Percentiles rank a stretch among this genome's conserved stretches.
phyloP scores from a whole-genome alignment of 176 grass and related monocot species.

The Musa acuminata region DNA sequence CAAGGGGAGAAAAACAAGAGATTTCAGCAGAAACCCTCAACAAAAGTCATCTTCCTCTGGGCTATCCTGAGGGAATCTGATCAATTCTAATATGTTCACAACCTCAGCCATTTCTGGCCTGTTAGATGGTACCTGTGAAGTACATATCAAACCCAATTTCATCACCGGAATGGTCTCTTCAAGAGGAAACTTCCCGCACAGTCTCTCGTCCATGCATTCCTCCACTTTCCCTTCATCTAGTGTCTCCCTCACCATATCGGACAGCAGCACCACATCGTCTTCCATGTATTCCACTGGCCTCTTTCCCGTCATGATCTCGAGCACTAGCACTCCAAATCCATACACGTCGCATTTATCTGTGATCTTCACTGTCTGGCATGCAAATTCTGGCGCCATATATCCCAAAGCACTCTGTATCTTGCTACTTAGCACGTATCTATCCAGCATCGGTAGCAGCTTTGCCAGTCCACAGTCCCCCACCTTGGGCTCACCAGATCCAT shows the following conservation, averaged over 20 bases:
- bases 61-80: slow-evolving; percentile 94
- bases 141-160: slow-evolving; percentile 89
- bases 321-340: slow-evolving; percentile 73
- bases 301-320: slow-evolving; percentile 81
- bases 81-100: slow-evolving; percentile 94
- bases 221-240: slow-evolving; percentile 83
- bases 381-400: slow-evolving; percentile 98
- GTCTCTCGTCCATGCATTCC: slow-evolving; percentile 77
- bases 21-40: background rate
- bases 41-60: slow-evolving; percentile 41
- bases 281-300: slow-evolving; percentile 93
- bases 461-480: slow-evolving; percentile 95
- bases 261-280: slow-evolving; percentile 83
- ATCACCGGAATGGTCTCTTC: slow-evolving; percentile 86
- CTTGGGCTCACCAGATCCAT: slow-evolving; percentile 66
- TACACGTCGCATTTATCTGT: slow-evolving; percentile 94
- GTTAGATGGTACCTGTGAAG: slow-evolving; percentile 89
- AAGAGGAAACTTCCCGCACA: slow-evolving; percentile 72
- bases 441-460: slow-evolving; percentile 93
- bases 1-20: background rate
- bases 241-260: slow-evolving; percentile 76
- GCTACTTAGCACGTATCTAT: slow-evolving; percentile 89
- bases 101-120: slow-evolving; percentile 95
- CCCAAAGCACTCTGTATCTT: slow-evolving; percentile 94
- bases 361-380: slow-evolving; percentile 89